phyloP scores from a whole-genome alignment of 2,329 filamentous ascomycete species.

The Aspergillus carbonarius region DNA sequence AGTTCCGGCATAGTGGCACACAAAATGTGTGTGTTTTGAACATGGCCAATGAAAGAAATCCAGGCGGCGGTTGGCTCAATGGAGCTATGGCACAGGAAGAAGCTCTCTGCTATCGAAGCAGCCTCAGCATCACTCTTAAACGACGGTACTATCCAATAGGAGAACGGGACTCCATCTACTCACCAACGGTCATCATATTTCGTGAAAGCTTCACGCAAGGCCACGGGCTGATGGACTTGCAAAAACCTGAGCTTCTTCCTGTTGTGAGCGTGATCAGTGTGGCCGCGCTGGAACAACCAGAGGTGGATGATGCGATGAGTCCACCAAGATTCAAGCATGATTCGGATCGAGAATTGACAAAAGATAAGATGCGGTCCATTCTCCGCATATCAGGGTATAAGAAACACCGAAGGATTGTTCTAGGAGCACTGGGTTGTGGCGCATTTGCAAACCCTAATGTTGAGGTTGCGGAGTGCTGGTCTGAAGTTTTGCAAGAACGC shows the following conservation, averaged over 20 bases:
- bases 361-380: slow-evolving; percentile 62
- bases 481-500: slow-evolving; percentile 57
- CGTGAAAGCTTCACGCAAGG: slow-evolving; percentile 50
- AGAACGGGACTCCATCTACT: slow-evolving; percentile 56
- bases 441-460: slow-evolving; percentile 62
- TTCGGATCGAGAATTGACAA: slow-evolving; percentile 55
- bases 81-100: slow-evolving; percentile 69
- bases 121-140: slow-evolving; percentile 41
- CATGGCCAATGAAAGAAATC: slow-evolving; percentile 58
- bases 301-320: slow-evolving; percentile 15
- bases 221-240: slow-evolving; percentile 48
- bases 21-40: slow-evolving; percentile 62
- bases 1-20: slow-evolving; percentile 20
- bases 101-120: slow-evolving; percentile 64
- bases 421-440: slow-evolving; percentile 70
- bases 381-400: slow-evolving; percentile 60
- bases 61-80: slow-evolving; percentile 64
- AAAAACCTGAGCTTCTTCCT: slow-evolving; percentile 41
- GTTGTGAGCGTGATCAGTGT: slow-evolving; percentile 61
- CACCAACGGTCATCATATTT: slow-evolving; percentile 60
- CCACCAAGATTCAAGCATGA: slow-evolving; percentile 40
- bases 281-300: slow-evolving; percentile 54
- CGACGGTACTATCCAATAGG: slow-evolving; percentile 54
- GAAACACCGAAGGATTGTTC: slow-evolving; percentile 59
- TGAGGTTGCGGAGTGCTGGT: slow-evolving; percentile 64